Evolutionary conservation across 345 rosid species (phyloP).

Genomic region (Erysimum cheiranthoides): DNA sequence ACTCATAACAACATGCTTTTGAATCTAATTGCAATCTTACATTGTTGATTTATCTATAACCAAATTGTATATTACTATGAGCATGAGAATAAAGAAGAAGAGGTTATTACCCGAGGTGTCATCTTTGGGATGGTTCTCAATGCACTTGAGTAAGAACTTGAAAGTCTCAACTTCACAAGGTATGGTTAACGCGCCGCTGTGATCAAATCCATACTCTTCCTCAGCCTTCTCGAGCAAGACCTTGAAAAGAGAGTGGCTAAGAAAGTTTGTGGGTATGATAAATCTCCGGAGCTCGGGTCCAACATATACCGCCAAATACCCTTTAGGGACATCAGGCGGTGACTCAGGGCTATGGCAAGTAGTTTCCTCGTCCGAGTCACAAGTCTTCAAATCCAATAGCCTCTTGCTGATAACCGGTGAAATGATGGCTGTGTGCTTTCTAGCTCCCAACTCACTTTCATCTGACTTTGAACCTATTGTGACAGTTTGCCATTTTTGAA

Average conservation of each 20-base stretch:
- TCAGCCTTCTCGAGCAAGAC: constrained; percentile 81
- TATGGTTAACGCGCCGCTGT: constrained; percentile 77
- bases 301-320: constrained; percentile 86
- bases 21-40: background rate
- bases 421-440: constrained; percentile 46
- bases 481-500: constrained; percentile 86
- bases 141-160: constrained; percentile 81
- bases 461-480: constrained; percentile 55
- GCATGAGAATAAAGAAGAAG: background rate
- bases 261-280: constrained; percentile 84
- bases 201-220: constrained; percentile 93
- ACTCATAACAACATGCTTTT: background rate
- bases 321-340: constrained; percentile 82
- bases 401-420: constrained; percentile 57
- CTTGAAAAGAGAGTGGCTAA: constrained; percentile 83
- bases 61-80: background rate
- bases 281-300: constrained; percentile 93
- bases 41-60: background rate
- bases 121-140: constrained; percentile 63
- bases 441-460: constrained; percentile 32
- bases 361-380: constrained; percentile 90
- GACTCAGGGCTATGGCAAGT: constrained; percentile 67
- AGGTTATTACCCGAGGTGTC: constrained; percentile 41
- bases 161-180: constrained; percentile 97
- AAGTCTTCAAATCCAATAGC: constrained; percentile 48